Conservation (phyloP, 1,284 basidiomycete genomes). For the Cryptococcus neoformans region DNA sequence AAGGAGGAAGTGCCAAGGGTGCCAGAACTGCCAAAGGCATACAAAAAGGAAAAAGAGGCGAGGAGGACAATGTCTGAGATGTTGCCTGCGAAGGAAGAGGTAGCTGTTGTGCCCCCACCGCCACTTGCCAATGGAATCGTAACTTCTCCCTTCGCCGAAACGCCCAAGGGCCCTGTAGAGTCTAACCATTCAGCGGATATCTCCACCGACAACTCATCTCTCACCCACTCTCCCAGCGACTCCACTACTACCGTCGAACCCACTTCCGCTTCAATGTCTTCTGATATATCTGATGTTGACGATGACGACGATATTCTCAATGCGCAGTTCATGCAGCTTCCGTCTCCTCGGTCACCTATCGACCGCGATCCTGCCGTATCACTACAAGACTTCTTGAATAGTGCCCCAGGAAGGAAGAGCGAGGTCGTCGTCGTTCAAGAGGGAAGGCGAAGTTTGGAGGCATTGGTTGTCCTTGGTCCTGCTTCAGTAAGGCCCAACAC, state of each 20-base stretch:
- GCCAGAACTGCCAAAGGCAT: constrained; percentile 26
- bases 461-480: constrained; percentile 9
- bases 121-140: background rate
- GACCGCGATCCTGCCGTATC: constrained; percentile 9
- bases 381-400: constrained; percentile 11
- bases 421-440: constrained; percentile 11
- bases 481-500: background rate
- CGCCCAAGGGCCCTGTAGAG: background rate
- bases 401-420: constrained; percentile 5
- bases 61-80: constrained; percentile 8
- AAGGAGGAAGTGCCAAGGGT: constrained; percentile 16
- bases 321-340: constrained; percentile 21
- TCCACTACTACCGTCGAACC: constrained; percentile 2
- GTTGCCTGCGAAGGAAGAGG: background rate
- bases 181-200: background rate
- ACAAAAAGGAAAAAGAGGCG: constrained; percentile 12
- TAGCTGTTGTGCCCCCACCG: background rate
- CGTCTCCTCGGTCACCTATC: constrained; percentile 11
- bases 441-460: constrained; percentile 12
- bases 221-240: background rate
- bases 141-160: background rate
- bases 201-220: background rate
- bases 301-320: constrained; percentile 14
- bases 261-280: background rate
- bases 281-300: background rate